A percentile compares a stretch with the other conserved stretches of the same genome.
phyloP scores from a whole-genome alignment of 306 rosid genomes.

The Gastrolobium bilobum region DNA sequence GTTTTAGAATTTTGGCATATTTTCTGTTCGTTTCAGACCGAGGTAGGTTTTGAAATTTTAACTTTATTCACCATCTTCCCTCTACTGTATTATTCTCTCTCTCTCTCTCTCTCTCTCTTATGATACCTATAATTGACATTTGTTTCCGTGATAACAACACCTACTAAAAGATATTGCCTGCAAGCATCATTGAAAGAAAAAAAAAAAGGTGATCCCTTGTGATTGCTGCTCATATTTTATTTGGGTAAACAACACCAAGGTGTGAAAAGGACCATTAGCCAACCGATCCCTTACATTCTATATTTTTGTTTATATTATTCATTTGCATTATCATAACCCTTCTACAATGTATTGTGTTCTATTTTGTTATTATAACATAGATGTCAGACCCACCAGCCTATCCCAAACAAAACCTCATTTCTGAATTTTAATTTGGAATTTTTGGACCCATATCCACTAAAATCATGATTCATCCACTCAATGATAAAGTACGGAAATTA shows the following conservation, averaged over 20 bases:
- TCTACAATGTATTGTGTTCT: constrained; percentile 50
- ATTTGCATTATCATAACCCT: constrained; percentile 45
- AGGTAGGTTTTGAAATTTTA: constrained; percentile 42
- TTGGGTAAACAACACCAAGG: constrained; percentile 75
- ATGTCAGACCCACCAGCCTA: constrained; percentile 56
- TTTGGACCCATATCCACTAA: constrained; percentile 63
- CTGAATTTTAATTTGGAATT: constrained; percentile 56
- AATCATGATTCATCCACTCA: constrained; percentile 61
- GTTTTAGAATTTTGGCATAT: constrained; percentile 48
- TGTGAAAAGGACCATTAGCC: constrained; percentile 90
- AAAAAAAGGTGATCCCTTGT: constrained; percentile 54
- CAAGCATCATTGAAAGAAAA: constrained; percentile 48
- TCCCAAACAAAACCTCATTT: constrained; percentile 64
- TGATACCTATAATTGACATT: constrained; percentile 56
- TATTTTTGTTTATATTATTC: constrained; percentile 32
- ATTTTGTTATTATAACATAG: constrained; percentile 60
- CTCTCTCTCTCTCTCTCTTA: constrained; percentile 39
- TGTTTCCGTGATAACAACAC: constrained; percentile 62
- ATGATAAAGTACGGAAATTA: constrained; percentile 59
- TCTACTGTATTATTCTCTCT: background rate
- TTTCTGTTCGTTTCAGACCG: background rate
- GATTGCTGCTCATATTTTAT: constrained; percentile 63
- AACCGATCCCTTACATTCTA: constrained; percentile 66
- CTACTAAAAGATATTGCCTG: constrained; percentile 49
- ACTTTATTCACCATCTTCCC: constrained; percentile 3